A percentile compares a stretch with the other conserved stretches of the same genome.
Evolutionary conservation across 2,329 filamentous ascomycete species (phyloP).

Genomic region (Leptographium galeiforme): DNA sequence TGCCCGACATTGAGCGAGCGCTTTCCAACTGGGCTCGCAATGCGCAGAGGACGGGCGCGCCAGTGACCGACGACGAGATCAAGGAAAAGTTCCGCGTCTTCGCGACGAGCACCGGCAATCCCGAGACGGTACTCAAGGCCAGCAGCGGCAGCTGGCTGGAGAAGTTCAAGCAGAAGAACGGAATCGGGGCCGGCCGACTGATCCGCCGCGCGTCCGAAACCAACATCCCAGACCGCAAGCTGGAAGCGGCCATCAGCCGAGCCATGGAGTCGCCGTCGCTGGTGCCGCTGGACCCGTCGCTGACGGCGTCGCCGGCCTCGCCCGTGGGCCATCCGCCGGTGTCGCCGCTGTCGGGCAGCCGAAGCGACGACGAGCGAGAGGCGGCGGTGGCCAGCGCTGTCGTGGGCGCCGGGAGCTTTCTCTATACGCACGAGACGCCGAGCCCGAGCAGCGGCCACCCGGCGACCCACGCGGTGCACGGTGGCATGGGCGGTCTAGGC

Average conservation of each 20-base stretch:
- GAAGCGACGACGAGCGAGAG: slow-evolving; percentile 57
- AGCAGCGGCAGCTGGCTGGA: slow-evolving; percentile 74
- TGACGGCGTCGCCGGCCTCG: slow-evolving; percentile 60
- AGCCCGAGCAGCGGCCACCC: background rate
- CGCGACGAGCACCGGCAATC: slow-evolving; percentile 53
- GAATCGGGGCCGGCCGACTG: slow-evolving; percentile 30
- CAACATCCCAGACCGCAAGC: slow-evolving; percentile 57
- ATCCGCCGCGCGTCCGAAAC: slow-evolving; percentile 48
- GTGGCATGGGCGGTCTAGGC: background rate
- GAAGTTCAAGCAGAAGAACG: slow-evolving; percentile 89
- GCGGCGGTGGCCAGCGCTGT: slow-evolving; percentile 14
- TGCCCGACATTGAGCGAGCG: slow-evolving; percentile 81
- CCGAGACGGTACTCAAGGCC: slow-evolving; percentile 57
- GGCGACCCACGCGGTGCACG: background rate
- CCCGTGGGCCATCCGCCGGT: slow-evolving; percentile 51
- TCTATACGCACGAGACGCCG: background rate
- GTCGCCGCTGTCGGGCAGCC: slow-evolving; percentile 56
- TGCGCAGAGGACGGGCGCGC: slow-evolving; percentile 59
- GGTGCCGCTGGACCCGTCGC: slow-evolving; percentile 27
- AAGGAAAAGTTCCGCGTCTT: slow-evolving; percentile 76
- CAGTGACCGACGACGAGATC: slow-evolving; percentile 68
- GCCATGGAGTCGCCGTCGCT: slow-evolving; percentile 39
- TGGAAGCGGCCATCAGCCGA: slow-evolving; percentile 19
- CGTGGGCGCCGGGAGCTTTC: background rate
- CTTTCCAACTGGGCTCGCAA: slow-evolving; percentile 79